phyloP scores from a whole-genome alignment of 2,329 filamentous ascomycete species.

The Alternaria sp. region DNA sequence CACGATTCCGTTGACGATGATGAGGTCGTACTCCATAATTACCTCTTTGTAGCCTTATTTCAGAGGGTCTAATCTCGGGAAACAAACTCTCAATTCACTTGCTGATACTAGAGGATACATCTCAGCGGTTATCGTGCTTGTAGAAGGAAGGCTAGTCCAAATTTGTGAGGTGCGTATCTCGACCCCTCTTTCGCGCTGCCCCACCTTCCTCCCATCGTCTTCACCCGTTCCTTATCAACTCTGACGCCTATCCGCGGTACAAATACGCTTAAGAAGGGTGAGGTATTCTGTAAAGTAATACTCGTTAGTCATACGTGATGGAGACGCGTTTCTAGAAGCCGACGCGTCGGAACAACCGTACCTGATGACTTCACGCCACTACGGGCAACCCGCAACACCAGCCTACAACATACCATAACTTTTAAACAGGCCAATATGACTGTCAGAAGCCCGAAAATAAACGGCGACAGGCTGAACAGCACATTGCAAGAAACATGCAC shows the following conservation, averaged over 20 bases:
- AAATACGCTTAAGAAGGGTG: conserved; percentile 5
- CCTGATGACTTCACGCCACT: background rate
- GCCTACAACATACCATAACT: background rate
- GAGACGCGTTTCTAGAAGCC: background rate
- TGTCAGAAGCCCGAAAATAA: conserved; percentile 23
- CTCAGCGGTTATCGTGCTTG: conserved; percentile 11
- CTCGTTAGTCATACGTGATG: conserved; percentile 16
- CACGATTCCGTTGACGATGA: conserved; percentile 56
- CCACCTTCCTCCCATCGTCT: conserved; percentile 16
- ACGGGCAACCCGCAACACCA: background rate
- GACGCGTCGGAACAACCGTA: conserved; percentile 1
- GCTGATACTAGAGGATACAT: background rate
- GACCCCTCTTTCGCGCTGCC: conserved; percentile 35
- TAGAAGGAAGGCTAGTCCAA: conserved; percentile 24
- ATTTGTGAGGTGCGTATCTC: conserved; percentile 32
- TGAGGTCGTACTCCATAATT: conserved; percentile 46
- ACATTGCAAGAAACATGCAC: conserved; percentile 41
- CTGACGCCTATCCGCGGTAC: conserved; percentile 11
- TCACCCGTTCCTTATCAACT: conserved; percentile 32
- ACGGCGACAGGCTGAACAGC: conserved; percentile 33
- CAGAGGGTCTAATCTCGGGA: background rate
- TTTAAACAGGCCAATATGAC: conserved; percentile 13
- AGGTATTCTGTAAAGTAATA: conserved; percentile 24
- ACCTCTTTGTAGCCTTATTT: conserved; percentile 10
- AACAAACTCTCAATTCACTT: background rate